phyloP scores from a whole-genome alignment of 2,329 filamentous ascomycete genomes.

The Colletotrichum sp. region DNA sequence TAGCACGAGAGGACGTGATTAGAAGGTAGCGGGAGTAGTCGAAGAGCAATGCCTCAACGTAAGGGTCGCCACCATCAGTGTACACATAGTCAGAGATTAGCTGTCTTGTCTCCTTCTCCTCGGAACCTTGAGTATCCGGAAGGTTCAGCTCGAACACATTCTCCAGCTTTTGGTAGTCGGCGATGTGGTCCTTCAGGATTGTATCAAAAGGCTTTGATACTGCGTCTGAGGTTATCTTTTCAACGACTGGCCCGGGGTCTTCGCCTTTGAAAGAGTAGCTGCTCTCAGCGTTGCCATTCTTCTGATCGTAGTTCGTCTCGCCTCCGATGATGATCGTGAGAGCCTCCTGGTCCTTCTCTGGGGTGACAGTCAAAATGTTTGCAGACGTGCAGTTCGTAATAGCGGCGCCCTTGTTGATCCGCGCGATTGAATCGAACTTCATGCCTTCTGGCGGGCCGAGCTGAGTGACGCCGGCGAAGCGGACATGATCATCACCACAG shows the following conservation, averaged over 20 bases:
- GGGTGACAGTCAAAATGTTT: slow-evolving; percentile 32
- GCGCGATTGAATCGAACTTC: slow-evolving; percentile 44
- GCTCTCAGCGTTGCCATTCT: slow-evolving; percentile 46
- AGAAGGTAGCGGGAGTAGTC: slow-evolving; percentile 59
- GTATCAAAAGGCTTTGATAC: slow-evolving; percentile 32
- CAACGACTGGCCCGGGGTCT: slow-evolving; percentile 45
- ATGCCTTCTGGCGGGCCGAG: slow-evolving; percentile 45
- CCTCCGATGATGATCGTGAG: slow-evolving; percentile 47
- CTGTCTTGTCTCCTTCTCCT: slow-evolving; percentile 43
- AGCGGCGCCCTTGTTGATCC: slow-evolving; percentile 17
- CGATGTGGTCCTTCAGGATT: slow-evolving; percentile 38
- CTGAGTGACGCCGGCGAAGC: slow-evolving; percentile 41
- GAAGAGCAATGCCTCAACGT: slow-evolving; percentile 57
- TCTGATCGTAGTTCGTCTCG: slow-evolving; percentile 55
- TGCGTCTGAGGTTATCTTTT: slow-evolving; percentile 35
- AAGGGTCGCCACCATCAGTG: slow-evolving; percentile 48
- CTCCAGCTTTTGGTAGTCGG: slow-evolving; percentile 45
- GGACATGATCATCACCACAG: slow-evolving; percentile 35
- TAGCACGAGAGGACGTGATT: slow-evolving; percentile 56
- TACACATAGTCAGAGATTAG: slow-evolving; percentile 36
- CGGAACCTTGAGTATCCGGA: slow-evolving; percentile 47
- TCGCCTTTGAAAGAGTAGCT: slow-evolving; percentile 53
- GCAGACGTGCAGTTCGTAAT: slow-evolving; percentile 15
- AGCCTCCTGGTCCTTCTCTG: slow-evolving; percentile 23
- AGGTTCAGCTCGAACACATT: slow-evolving; percentile 46